Base-by-base conservation (phyloP, 306 rosid species). In the Arachis hypogaea region DNA sequence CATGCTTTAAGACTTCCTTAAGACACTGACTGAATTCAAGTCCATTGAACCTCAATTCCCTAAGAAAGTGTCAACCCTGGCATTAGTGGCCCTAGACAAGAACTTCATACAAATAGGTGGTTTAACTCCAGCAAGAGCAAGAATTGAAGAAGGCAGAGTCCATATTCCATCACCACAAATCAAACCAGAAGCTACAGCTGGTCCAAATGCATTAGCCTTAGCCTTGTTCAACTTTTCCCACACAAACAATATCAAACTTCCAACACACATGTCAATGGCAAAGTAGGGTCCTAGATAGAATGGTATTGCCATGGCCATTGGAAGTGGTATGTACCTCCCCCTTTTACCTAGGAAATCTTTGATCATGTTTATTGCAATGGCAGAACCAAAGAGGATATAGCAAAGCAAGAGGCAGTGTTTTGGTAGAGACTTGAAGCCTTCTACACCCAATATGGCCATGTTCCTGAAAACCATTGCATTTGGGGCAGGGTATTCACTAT, bases 261-360 rank as follows among this genome's bases (percentile, higher is more conserved):
- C 89, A 69, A 85, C 76, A 65, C 84, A 82, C 89, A 85, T 85
- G 75, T 82, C 86, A 73, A 85, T 79, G 77, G 89, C 86, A 69
- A 82, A 85, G 51, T 82, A 82, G 59, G 86, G 59, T 6, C 89
- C 89, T 66, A 85, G 2, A 33, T 85, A 85, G 78, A 85, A 85
- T 58, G 88, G 88, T 63, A 85, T 82, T 8, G 88, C 88, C 86
- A 82, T 85, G 7, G 88, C 86, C 86, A 82, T 85, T 64, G 88
- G 88, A 46, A 82, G 84, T 46, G 88, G 88, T 58, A 85, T 50
- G 56, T 72, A 82, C 73, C 84, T 43, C 36, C 88, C 88, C 30
- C 44, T 76, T 68, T 78, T 77, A 2, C 88, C 88, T 5, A 85
- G 10, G 3, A 62, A 59, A 68, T 85, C 88, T 49, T 72, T 85